A percentile compares a stretch with the other conserved stretches of the same genome.
phyloP scores from a whole-genome alignment of 148 eudicot species.

The Chenopodium formosanum region DNA sequence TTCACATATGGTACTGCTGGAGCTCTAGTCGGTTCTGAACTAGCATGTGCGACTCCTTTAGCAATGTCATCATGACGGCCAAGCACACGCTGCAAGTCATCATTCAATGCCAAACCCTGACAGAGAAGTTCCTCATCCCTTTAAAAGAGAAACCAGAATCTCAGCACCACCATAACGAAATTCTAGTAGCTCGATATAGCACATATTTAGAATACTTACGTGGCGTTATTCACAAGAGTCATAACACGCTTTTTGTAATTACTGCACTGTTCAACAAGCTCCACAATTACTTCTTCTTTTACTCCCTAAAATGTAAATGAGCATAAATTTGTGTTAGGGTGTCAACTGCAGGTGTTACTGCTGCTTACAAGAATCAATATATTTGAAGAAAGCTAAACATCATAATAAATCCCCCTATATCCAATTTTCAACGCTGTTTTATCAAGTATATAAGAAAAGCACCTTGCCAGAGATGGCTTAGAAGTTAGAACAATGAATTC shows the following conservation, averaged over 20 bases:
- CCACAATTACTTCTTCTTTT: slow-evolving; percentile 79
- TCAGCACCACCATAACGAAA: slow-evolving; percentile 2
- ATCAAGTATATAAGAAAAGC: neutral
- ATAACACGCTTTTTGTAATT: slow-evolving; percentile 83
- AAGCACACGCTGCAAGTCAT: slow-evolving; percentile 81
- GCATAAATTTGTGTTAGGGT: neutral
- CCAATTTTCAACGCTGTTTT: neutral
- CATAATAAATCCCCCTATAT: neutral
- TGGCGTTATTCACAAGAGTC: slow-evolving; percentile 71
- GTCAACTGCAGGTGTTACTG: neutral
- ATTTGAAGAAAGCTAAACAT: neutral
- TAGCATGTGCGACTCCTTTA: slow-evolving; percentile 44
- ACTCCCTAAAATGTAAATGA: slow-evolving; percentile 47
- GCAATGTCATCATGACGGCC: slow-evolving; percentile 74
- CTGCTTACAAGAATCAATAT: neutral
- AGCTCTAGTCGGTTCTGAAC: slow-evolving; percentile 37
- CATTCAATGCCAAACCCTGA: slow-evolving; percentile 82
- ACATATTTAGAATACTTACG: slow-evolving; percentile 38
- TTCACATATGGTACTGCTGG: slow-evolving; percentile 56
- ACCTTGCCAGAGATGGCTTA: neutral
- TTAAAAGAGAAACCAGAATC: neutral
- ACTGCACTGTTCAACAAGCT: slow-evolving; percentile 92
- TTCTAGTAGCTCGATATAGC: neutral
- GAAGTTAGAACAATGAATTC: neutral
- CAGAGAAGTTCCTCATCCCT: slow-evolving; percentile 87